These are phyloP conservation scores for Zoysia japonica DNA, from an alignment of 176 grass and related monocot species.

Conservation along the genomic window DNA sequence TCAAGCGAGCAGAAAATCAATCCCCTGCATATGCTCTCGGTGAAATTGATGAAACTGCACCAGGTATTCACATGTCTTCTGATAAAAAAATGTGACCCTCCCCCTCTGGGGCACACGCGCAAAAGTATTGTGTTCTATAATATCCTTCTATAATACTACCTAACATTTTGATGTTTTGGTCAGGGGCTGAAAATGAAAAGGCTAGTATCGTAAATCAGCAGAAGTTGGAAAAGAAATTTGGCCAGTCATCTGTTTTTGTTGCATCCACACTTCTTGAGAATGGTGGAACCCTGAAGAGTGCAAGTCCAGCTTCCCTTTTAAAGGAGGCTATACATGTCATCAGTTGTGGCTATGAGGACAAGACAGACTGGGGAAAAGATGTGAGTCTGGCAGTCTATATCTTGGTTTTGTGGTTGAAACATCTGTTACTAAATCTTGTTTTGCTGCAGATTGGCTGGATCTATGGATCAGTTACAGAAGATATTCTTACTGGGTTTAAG, in stretches of 20 bases:
- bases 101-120: too few species aligned
- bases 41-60: slow-evolving; percentile 51
- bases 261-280: slow-evolving; percentile 69
- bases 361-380: slow-evolving; percentile 78
- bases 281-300: slow-evolving; percentile 59
- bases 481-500: slow-evolving; percentile 73
- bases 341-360: slow-evolving; percentile 74
- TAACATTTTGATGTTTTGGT: neutral
- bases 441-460: slow-evolving; percentile 66
- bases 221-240: slow-evolving; percentile 78
- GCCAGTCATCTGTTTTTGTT: slow-evolving; percentile 80
- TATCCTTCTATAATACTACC: neutral
- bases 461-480: slow-evolving; percentile 70
- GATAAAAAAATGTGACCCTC: neutral
- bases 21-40: slow-evolving; percentile 69
- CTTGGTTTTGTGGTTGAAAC: neutral
- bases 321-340: slow-evolving; percentile 84
- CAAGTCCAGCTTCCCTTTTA: slow-evolving; percentile 61
- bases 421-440: slow-evolving; percentile 22
- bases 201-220: slow-evolving; percentile 47
- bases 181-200: slow-evolving; percentile 57
- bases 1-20: slow-evolving; percentile 55
- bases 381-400: slow-evolving; percentile 10
- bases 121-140: neutral
- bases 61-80: slow-evolving; percentile 41